Conservation (phyloP, 129 eudicot genomes). For the Ambrosia artemisiifolia region DNA sequence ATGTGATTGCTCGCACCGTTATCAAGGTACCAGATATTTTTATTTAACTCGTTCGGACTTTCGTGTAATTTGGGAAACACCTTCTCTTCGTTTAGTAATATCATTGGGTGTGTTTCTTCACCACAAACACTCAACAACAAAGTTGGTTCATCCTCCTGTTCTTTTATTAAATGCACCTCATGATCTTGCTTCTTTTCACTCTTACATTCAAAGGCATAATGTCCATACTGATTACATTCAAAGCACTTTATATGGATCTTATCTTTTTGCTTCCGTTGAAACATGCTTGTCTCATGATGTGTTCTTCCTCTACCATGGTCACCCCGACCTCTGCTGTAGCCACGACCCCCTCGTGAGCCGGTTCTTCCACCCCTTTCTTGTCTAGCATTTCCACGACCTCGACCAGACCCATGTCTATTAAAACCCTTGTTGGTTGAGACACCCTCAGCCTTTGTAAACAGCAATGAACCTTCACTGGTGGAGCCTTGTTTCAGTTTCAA, state of each 20-base stretch:
- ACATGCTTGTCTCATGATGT: too few species aligned
- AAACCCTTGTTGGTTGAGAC: not conserved
- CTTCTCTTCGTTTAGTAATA: not conserved
- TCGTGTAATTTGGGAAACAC: not conserved
- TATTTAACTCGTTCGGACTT: too few species aligned
- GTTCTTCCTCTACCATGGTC: not conserved
- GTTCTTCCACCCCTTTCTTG: not conserved
- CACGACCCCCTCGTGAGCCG: not conserved
- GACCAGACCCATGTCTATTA: too few species aligned
- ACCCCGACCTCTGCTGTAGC: not conserved
- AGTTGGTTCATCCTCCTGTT: too few species aligned
- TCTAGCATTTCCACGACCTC: not conserved
- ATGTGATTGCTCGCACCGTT: not conserved
- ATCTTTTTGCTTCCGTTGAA: too few species aligned
- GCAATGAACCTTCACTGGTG: not conserved
- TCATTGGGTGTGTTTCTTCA: not conserved
- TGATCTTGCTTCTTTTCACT: too few species aligned
- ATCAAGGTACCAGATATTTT: too few species aligned
- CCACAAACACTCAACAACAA: not conserved
- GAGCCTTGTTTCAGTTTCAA: not conserved
- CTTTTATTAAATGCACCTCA: too few species aligned
- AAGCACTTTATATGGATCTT: too few species aligned
- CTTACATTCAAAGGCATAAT: too few species aligned
- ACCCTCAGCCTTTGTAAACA: not conserved
- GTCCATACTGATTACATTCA: not conserved